These are phyloP conservation scores for Hyaloscypha variabilis DNA, from an alignment of 495 filamentous ascomycete species.

Conservation along the genomic window DNA sequence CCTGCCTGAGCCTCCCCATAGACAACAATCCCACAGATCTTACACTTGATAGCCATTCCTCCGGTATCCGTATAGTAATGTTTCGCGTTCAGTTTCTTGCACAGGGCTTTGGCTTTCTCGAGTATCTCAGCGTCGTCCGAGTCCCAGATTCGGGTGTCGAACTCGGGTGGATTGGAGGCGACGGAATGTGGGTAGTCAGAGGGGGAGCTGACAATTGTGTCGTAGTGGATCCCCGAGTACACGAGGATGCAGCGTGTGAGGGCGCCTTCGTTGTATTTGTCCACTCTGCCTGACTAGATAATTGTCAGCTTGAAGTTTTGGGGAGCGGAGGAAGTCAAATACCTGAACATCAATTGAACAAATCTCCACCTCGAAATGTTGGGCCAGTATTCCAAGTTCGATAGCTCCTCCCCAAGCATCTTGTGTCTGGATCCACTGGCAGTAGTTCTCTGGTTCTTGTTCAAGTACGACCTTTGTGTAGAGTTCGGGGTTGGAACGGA, in stretches of 20 bases:
- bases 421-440: constrained; percentile 77
- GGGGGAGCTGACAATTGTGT: constrained; percentile 79
- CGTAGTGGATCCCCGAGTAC: constrained; percentile 95
- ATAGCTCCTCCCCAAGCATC: constrained; percentile 92
- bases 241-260: constrained; percentile 76
- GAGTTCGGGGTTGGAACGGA: constrained; percentile 68
- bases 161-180: constrained; percentile 63
- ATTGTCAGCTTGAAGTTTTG: neutral
- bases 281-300: constrained; percentile 42
- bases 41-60: constrained; percentile 81
- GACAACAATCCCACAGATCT: constrained; percentile 69
- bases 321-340: constrained; percentile 4
- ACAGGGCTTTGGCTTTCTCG: constrained; percentile 69
- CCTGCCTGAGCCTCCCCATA: constrained; percentile 74
- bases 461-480: constrained; percentile 81
- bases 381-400: constrained; percentile 81
- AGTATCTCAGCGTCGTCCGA: constrained; percentile 69
- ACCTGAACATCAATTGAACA: constrained; percentile 72
- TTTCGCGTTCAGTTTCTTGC: constrained; percentile 63
- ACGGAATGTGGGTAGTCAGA: constrained; percentile 58
- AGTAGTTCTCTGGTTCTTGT: constrained; percentile 74
- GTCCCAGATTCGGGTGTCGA: constrained; percentile 80
- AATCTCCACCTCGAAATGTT: constrained; percentile 87
- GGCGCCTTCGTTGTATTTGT: constrained; percentile 81
- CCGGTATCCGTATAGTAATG: constrained; percentile 94